A percentile compares a stretch with the other conserved stretches of the same genome.
phyloP scores from a whole-genome alignment of 768 basidiomycete genomes.

The Suillus placidus region DNA sequence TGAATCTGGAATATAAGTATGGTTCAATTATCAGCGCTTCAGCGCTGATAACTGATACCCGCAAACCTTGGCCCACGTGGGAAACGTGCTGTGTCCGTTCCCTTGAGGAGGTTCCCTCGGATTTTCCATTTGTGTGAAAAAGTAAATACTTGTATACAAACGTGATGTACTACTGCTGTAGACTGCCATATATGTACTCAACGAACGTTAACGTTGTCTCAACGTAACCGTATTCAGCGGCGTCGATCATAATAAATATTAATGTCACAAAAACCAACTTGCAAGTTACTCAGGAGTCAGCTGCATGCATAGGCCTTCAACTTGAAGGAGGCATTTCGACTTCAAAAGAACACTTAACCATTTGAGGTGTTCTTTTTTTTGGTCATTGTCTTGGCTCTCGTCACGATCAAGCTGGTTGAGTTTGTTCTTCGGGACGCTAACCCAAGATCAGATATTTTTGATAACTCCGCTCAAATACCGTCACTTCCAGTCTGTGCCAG shows the following conservation, averaged over 20 bases:
- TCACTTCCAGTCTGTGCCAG: not conserved
- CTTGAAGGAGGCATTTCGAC: not conserved
- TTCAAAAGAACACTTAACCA: conserved; percentile 5
- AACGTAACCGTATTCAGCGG: no score
- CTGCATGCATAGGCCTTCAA: not conserved
- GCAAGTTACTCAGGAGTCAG: no score
- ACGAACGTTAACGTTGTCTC: not conserved
- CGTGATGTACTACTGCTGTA: not conserved
- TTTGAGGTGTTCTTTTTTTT: conserved; percentile 10
- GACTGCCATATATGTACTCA: no score
- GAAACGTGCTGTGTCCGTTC: no score
- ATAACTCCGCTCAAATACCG: conserved; percentile 32
- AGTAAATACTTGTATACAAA: conserved; percentile 5
- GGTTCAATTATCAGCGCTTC: no score
- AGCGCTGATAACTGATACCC: no score
- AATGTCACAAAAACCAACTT: no score
- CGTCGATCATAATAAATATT: no score
- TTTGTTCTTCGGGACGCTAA: conserved; percentile 14
- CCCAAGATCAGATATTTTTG: not conserved
- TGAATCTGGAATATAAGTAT: no score
- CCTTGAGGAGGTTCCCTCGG: no score
- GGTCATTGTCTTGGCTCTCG: conserved; percentile 3
- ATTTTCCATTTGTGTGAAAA: conserved; percentile 12
- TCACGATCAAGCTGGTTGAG: not conserved
- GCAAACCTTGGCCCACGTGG: no score